A percentile compares a stretch with the other conserved stretches of the same genome.
Evolutionary conservation across 179 eudicot genomes (phyloP).

Genomic region (Silene coronaria): DNA sequence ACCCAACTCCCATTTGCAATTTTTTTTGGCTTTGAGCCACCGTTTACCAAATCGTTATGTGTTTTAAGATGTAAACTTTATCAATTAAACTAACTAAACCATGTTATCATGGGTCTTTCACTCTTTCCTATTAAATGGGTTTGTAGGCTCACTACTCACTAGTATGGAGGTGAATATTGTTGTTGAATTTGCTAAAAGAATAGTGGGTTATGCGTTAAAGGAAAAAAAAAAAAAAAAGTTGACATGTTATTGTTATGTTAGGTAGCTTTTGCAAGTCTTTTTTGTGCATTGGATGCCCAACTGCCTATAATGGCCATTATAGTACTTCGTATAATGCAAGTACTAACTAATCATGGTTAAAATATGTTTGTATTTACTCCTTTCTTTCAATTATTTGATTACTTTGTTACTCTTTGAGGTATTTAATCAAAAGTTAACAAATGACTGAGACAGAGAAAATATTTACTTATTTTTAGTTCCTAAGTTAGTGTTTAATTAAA

Average conservation of each 20-base stretch:
- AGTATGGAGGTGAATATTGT: constrained; percentile 8
- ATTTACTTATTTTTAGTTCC: too few species aligned
- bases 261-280: constrained; percentile 16
- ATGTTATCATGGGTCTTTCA: too few species aligned
- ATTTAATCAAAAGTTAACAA: too few species aligned
- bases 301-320: background rate
- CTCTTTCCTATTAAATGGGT: background rate
- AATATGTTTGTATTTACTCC: background rate
- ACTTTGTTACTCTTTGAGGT: background rate
- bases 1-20: too few species aligned
- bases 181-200: background rate
- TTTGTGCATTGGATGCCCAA: constrained; percentile 28
- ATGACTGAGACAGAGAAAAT: too few species aligned
- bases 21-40: too few species aligned
- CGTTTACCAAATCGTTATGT: too few species aligned
- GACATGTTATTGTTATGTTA: constrained; percentile 16
- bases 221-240: constrained; percentile 5
- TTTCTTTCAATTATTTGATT: too few species aligned
- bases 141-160: background rate
- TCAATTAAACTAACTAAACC: too few species aligned
- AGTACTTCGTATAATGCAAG: background rate
- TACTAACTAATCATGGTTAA: constrained; percentile 11
- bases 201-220: background rate
- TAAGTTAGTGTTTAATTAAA: too few species aligned
- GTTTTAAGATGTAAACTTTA: too few species aligned